These are phyloP conservation scores for Russula lepida DNA, from an alignment of 768 basidiomycete species.

Conservation along the genomic window DNA sequence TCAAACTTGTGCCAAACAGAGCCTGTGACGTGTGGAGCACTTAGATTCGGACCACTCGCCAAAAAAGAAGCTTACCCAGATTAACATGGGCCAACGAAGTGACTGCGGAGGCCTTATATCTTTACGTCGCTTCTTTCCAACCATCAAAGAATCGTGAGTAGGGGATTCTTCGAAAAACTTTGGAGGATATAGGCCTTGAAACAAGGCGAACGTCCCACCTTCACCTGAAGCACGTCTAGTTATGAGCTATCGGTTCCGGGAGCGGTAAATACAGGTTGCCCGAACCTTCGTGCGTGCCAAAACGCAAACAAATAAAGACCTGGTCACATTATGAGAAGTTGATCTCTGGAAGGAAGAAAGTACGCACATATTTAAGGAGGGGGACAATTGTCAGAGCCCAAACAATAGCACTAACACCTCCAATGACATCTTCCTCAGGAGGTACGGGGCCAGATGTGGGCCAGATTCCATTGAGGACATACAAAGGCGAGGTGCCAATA, in stretches of 20 bases:
- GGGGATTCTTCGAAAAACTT: constrained; percentile 17
- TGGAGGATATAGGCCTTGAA: constrained; percentile 51
- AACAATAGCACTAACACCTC: constrained; percentile 52
- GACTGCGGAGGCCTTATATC: constrained; percentile 21
- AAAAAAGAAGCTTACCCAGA: constrained; percentile 37
- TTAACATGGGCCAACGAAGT: constrained; percentile 42
- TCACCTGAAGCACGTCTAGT: constrained; percentile 37
- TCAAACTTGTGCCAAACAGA: constrained; percentile 56
- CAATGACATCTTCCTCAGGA: constrained; percentile 51
- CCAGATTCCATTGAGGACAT: constrained; percentile 61
- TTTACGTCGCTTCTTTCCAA: neutral
- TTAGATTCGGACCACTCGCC: neutral
- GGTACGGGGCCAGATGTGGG: constrained; percentile 40
- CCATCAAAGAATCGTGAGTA: constrained; percentile 22
- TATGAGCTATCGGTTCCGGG: neutral
- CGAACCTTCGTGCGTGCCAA: constrained; percentile 44
- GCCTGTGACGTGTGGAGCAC: constrained; percentile 31
- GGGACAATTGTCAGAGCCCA: constrained; percentile 58
- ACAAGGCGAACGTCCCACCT: constrained; percentile 60
- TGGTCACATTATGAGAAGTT: constrained; percentile 20
- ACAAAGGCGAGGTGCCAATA: constrained; percentile 52
- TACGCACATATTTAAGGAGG: constrained; percentile 52
- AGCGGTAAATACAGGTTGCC: neutral
- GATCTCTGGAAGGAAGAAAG: neutral
- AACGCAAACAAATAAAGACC: constrained; percentile 42